Evolutionary conservation across 352 stramenopile species (phyloP).

Genomic region (Phytophthora quininea): DNA sequence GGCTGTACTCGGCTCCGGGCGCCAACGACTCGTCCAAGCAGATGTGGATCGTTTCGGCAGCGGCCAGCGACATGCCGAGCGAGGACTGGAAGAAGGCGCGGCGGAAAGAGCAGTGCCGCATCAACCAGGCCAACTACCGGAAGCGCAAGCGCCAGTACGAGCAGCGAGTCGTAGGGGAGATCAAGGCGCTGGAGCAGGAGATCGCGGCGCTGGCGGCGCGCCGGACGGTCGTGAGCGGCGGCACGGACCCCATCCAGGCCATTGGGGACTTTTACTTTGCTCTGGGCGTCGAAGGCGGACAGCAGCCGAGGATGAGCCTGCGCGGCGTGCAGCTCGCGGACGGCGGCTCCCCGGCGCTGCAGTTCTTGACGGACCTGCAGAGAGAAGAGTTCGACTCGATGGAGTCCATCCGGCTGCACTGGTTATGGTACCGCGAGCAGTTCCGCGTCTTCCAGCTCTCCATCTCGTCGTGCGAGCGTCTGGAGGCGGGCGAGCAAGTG

Average conservation of each 20-base stretch:
- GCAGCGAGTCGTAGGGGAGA: neutral
- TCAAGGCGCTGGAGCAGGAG: neutral
- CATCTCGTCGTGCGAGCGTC: slow-evolving; percentile 32
- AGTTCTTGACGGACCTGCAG: slow-evolving; percentile 36
- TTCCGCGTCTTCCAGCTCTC: slow-evolving; percentile 50
- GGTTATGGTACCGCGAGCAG: slow-evolving; percentile 46
- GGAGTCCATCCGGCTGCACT: slow-evolving; percentile 42
- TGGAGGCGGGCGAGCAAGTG: slow-evolving; percentile 41
- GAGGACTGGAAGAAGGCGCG: neutral
- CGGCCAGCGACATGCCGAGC: neutral
- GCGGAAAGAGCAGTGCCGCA: neutral
- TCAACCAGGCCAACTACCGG: neutral
- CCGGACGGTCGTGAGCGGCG: neutral
- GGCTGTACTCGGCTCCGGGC: neutral
- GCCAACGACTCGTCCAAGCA: slow-evolving; percentile 1
- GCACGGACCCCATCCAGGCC: neutral
- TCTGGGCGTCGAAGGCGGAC: neutral
- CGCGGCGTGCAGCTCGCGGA: neutral
- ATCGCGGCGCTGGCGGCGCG: neutral
- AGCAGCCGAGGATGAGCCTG: neutral
- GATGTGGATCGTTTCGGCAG: too few species aligned
- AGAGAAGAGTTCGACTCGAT: slow-evolving; percentile 48
- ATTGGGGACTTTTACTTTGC: neutral
- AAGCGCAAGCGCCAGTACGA: neutral
- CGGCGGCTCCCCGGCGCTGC: slow-evolving; percentile 30